A percentile compares a stretch with the other conserved stretches of the same genome.
These are phyloP conservation scores for Apiotrichum sp. DNA, from an alignment of 1,284 basidiomycete species.

Conservation along the genomic window DNA sequence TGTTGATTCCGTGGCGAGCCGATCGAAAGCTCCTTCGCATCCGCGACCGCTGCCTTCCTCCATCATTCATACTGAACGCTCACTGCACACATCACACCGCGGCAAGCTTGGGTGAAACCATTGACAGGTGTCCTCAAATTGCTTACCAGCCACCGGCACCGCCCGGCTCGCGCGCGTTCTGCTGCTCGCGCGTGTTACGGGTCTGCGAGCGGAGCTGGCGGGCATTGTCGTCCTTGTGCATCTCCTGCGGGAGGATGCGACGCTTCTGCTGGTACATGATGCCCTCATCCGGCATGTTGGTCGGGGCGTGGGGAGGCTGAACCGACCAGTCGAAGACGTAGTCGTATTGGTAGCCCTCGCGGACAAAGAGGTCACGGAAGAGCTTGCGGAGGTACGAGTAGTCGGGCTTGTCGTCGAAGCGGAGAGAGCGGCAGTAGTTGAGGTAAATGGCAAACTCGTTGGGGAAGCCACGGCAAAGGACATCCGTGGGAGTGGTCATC, in stretches of 20 bases:
- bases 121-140: neutral
- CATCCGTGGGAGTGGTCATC: slow-evolving; percentile 97
- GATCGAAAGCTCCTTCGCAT: slow-evolving; percentile 18
- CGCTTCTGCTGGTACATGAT: slow-evolving; percentile 15
- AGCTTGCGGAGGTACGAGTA: slow-evolving; percentile 97
- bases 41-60: slow-evolving; percentile 22
- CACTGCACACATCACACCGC: neutral
- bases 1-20: slow-evolving; percentile 18
- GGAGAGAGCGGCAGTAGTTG: slow-evolving; percentile 92
- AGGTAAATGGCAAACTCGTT: slow-evolving; percentile 97
- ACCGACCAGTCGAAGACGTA: slow-evolving; percentile 98
- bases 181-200: slow-evolving; percentile 32
- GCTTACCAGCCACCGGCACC: slow-evolving; percentile 27
- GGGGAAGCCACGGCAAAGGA: slow-evolving; percentile 92
- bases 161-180: too few species aligned
- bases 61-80: slow-evolving; percentile 6
- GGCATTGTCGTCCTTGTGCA: slow-evolving; percentile 29
- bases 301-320: too few species aligned
- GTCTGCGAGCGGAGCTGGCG: slow-evolving; percentile 42
- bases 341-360: slow-evolving; percentile 95
- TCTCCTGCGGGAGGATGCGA: slow-evolving; percentile 11
- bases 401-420: slow-evolving; percentile 97
- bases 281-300: neutral
- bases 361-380: slow-evolving; percentile 94
- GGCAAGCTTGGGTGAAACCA: neutral